Conservation (phyloP, 306 rosid species). For the Begonia masoniana region DNA sequence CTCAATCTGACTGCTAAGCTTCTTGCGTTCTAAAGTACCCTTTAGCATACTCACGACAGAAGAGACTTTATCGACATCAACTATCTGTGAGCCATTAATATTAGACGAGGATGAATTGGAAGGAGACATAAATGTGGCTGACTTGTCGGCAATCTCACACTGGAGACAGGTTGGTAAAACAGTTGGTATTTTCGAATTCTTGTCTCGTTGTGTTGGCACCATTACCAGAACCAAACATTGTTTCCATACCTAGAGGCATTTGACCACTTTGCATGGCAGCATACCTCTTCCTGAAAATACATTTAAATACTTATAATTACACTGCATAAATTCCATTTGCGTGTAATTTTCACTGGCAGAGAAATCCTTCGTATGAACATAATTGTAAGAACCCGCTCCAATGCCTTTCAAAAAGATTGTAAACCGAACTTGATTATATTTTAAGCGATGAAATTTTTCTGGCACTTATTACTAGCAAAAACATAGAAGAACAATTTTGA, state of each 20-base stretch:
- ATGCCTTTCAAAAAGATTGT: no score
- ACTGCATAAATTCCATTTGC: no score
- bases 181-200: slow-evolving; percentile 34
- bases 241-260: slow-evolving; percentile 38
- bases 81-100: slow-evolving; percentile 40
- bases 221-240: slow-evolving; percentile 28
- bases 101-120: slow-evolving; percentile 66
- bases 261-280: slow-evolving; percentile 61
- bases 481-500: slow-evolving; percentile 3
- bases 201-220: slow-evolving; percentile 26
- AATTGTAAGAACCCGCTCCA: no score
- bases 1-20: slow-evolving; percentile 34
- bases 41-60: slow-evolving; percentile 85
- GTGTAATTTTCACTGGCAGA: no score
- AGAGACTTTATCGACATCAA: slow-evolving; percentile 68
- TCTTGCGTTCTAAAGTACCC: slow-evolving; percentile 77
- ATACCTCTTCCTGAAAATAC: slow-evolving; percentile 52
- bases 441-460: no score
- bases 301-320: no score
- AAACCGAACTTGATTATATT: no score
- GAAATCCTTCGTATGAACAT: no score
- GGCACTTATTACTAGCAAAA: background rate
- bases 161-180: slow-evolving; percentile 32
- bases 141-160: slow-evolving; percentile 46
- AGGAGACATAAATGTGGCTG: slow-evolving; percentile 58